These are phyloP conservation scores for Plasmodium gonderi DNA, from an alignment of 169 alveolate species.

Conservation along the genomic window DNA sequence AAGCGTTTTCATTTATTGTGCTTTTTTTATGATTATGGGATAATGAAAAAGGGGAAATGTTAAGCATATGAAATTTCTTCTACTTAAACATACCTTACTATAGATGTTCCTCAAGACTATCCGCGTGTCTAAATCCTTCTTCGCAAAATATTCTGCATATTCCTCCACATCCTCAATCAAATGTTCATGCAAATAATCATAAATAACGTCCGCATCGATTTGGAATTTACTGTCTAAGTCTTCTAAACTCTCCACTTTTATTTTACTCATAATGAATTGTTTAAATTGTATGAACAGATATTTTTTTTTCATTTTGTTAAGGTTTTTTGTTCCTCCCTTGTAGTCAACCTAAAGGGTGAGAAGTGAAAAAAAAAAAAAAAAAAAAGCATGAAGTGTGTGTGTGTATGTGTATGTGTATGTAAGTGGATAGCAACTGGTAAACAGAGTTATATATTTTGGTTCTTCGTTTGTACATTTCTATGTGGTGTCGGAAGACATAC, in stretches of 20 bases:
- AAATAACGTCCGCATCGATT: constrained; percentile 13
- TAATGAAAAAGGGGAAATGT: too few relatives aligned
- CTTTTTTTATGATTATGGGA: neutral
- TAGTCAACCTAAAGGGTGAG: neutral
- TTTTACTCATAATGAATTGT: constrained; percentile 30
- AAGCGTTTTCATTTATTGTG: neutral
- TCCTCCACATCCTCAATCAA: constrained; percentile 44
- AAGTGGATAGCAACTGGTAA: neutral
- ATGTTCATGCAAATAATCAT: constrained; percentile 26
- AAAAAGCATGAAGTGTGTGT: neutral
- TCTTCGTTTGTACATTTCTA: neutral
- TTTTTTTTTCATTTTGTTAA: constrained; percentile 59
- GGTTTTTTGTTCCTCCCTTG: constrained; percentile 7
- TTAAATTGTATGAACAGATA: constrained; percentile 59
- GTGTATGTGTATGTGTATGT: neutral
- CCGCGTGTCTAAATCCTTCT: constrained; percentile 23
- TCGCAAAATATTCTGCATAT: constrained; percentile 50
- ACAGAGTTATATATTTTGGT: neutral
- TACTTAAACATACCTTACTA: neutral
- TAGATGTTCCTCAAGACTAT: constrained; percentile 13
- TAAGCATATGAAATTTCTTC: neutral
- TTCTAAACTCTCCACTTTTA: constrained; percentile 6
- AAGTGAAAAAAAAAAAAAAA: neutral
- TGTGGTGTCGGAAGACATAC: neutral
- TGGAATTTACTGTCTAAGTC: constrained; percentile 28